Conservation (phyloP, 1,139 yeast species). For the Pichia sp. region DNA sequence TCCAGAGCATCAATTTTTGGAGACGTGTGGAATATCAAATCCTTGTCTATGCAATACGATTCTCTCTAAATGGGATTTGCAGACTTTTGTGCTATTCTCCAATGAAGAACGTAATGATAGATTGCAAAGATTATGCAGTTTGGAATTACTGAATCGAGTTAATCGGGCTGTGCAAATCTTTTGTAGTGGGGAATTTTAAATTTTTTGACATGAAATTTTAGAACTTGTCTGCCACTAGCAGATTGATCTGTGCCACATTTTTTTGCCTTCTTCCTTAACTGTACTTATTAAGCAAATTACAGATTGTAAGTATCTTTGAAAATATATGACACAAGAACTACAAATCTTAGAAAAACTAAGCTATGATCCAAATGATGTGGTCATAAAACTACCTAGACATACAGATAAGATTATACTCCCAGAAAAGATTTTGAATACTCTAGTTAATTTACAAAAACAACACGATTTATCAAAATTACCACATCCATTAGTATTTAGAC, state of each 20-base stretch:
- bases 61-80: background rate
- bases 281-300: no score
- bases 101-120: background rate
- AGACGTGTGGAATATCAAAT: slow-evolving; percentile 14
- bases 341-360: slow-evolving; percentile 7
- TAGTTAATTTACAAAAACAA: slow-evolving; percentile 28
- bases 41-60: slow-evolving; percentile 10
- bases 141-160: background rate
- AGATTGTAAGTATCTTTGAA: no score
- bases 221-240: no score
- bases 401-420: slow-evolving; percentile 48
- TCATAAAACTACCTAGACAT: slow-evolving; percentile 15
- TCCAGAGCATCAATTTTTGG: slow-evolving; percentile 11
- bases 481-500: slow-evolving; percentile 45
- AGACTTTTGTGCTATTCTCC: slow-evolving; percentile 1
- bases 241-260: no score
- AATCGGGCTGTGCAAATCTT: background rate
- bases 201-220: no score
- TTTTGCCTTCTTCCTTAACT: no score
- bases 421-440: slow-evolving; percentile 31
- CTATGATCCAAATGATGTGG: slow-evolving; percentile 5
- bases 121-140: background rate
- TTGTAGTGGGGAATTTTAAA: no score
- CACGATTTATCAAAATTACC: slow-evolving; percentile 33
- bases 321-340: background rate